Evolutionary conservation across 2,329 filamentous ascomycete species (phyloP).

Genomic region (Metarhizium rileyi): DNA sequence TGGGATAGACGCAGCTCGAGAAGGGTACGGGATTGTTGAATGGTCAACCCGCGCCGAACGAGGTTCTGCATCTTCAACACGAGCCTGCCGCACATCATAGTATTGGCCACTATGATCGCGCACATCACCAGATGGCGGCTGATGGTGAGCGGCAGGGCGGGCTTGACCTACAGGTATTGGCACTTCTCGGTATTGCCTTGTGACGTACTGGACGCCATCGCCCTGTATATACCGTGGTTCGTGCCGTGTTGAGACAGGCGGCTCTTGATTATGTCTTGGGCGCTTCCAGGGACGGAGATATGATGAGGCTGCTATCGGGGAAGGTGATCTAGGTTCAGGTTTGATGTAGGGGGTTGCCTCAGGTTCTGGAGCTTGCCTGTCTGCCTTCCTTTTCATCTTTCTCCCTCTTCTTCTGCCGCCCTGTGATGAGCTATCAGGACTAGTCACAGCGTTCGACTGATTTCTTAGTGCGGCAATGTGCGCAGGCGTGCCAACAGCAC

Average conservation of each 20-base stretch:
- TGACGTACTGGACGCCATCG: slow-evolving; percentile 24
- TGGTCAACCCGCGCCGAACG: slow-evolving; percentile 26
- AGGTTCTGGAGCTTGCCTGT: slow-evolving; percentile 36
- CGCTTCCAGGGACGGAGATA: slow-evolving; percentile 47
- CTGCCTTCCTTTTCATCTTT: slow-evolving; percentile 45
- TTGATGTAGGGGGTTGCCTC: slow-evolving; percentile 49
- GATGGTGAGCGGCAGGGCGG: neutral
- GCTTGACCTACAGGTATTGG: slow-evolving; percentile 11
- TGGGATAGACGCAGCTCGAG: slow-evolving; percentile 27
- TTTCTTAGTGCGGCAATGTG: slow-evolving; percentile 49
- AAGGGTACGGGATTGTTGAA: slow-evolving; percentile 23
- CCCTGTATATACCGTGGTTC: slow-evolving; percentile 33
- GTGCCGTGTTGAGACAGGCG: slow-evolving; percentile 19
- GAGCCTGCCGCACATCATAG: slow-evolving; percentile 20
- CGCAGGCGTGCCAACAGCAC: slow-evolving; percentile 27
- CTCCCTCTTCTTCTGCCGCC: slow-evolving; percentile 39
- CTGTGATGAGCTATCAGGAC: slow-evolving; percentile 51
- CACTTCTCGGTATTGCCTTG: slow-evolving; percentile 19
- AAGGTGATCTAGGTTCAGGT: slow-evolving; percentile 53
- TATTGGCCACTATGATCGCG: slow-evolving; percentile 23
- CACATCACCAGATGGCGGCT: slow-evolving; percentile 15
- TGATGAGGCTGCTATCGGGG: slow-evolving; percentile 44
- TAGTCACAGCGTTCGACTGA: slow-evolving; percentile 38
- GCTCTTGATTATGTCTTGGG: slow-evolving; percentile 36
- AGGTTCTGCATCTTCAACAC: slow-evolving; percentile 21